phyloP scores from a whole-genome alignment of 1,284 basidiomycete genomes.

The Cystobasidiaceae sp. region DNA sequence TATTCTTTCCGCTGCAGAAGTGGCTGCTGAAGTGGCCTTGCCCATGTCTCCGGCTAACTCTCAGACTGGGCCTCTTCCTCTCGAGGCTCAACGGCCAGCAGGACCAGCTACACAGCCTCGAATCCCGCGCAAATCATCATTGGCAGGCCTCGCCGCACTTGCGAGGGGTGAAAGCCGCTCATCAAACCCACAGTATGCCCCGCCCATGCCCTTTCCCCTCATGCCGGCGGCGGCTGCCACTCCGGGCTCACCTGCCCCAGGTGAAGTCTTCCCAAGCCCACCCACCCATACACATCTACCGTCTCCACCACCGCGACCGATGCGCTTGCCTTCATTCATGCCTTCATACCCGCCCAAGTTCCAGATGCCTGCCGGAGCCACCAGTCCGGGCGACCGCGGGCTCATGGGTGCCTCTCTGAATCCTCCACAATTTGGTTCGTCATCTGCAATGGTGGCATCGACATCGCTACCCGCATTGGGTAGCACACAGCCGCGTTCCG shows the following conservation, averaged over 20 bases:
- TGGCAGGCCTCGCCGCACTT: conserved; percentile 10
- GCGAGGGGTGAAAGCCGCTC: no score
- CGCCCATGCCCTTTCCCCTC: no score
- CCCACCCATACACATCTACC: conserved; percentile 27
- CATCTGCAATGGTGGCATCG: neutral
- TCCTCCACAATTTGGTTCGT: no score
- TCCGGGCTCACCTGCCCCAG: no score
- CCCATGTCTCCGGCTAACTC: conserved; percentile 15
- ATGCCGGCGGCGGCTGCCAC: no score
- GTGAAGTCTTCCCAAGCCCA: conserved; percentile 18
- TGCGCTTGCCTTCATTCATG: conserved; percentile 24
- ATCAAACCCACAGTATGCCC: no score
- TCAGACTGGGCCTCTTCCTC: neutral
- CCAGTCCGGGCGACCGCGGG: neutral
- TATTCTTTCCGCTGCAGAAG: neutral
- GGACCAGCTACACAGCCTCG: neutral
- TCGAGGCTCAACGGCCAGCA: neutral
- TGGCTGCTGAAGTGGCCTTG: conserved; percentile 3
- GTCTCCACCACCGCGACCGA: neutral
- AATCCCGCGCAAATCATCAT: conserved; percentile 25
- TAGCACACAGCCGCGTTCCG: neutral
- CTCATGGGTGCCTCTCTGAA: no score
- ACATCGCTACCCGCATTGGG: conserved; percentile 5
- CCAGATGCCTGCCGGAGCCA: neutral
- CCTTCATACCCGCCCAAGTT: conserved; percentile 24